These are phyloP conservation scores for Aeschynomene evenia DNA, from an alignment of 306 rosid genomes.

Conservation along the genomic window DNA sequence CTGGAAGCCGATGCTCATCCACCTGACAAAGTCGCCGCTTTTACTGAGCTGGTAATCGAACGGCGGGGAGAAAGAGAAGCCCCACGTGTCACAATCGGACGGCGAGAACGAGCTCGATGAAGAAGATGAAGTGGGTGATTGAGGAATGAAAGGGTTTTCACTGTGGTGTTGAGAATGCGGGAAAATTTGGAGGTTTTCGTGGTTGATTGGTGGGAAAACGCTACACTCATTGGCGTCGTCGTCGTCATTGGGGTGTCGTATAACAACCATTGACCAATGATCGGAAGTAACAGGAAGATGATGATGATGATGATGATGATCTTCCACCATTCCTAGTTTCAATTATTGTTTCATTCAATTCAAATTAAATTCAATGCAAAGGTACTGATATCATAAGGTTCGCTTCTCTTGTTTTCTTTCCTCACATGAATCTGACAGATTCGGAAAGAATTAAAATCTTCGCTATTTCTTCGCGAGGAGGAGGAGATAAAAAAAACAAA, in stretches of 20 bases:
- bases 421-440: background rate
- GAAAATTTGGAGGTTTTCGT: slow-evolving; percentile 37
- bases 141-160: background rate
- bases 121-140: background rate
- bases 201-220: slow-evolving; percentile 41
- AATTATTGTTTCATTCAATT: background rate
- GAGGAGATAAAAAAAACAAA: no score
- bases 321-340: slow-evolving; percentile 17
- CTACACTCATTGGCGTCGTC: background rate
- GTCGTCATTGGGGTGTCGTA: background rate
- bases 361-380: no score
- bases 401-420: no score
- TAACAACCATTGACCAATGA: slow-evolving; percentile 22
- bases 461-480: no score
- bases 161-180: background rate
- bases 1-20: slow-evolving; percentile 43
- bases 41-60: slow-evolving; percentile 32
- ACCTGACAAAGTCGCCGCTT: slow-evolving; percentile 21
- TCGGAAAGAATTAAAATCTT: no score
- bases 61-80: slow-evolving; percentile 14
- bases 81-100: slow-evolving; percentile 48
- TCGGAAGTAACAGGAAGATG: background rate
- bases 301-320: background rate
- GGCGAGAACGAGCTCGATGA: slow-evolving; percentile 37
- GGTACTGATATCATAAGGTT: no score